phyloP scores from a whole-genome alignment of 2,329 filamentous ascomycete species.

The Epichloe festucae region DNA sequence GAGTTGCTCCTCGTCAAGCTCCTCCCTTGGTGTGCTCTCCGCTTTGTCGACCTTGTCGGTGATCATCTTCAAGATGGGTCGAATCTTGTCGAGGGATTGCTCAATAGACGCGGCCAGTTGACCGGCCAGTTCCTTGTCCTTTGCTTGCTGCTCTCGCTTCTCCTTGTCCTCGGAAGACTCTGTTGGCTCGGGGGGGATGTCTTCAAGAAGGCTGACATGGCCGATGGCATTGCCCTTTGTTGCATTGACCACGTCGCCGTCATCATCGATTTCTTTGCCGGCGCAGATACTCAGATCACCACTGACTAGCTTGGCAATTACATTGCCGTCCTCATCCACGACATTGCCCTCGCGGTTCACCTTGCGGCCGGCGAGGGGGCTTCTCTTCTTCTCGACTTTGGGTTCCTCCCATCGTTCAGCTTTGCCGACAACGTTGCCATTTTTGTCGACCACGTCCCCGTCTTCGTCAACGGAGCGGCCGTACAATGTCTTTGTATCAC shows the following conservation, averaged over 20 bases:
- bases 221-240: slow-evolving; percentile 55
- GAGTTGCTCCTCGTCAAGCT: slow-evolving; percentile 80
- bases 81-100: slow-evolving; percentile 70
- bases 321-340: slow-evolving; percentile 43
- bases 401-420: slow-evolving; percentile 48
- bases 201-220: slow-evolving; percentile 52
- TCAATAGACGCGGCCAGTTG: slow-evolving; percentile 63
- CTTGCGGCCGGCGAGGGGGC: slow-evolving; percentile 36
- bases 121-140: slow-evolving; percentile 63
- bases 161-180: slow-evolving; percentile 34
- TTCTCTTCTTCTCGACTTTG: slow-evolving; percentile 33
- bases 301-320: slow-evolving; percentile 54
- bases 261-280: slow-evolving; percentile 57
- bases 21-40: slow-evolving; percentile 69
- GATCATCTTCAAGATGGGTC: slow-evolving; percentile 78
- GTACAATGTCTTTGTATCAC: slow-evolving; percentile 58
- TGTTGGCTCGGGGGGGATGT: slow-evolving; percentile 40
- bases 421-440: slow-evolving; percentile 45
- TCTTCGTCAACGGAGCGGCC: slow-evolving; percentile 70
- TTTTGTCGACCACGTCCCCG: slow-evolving; percentile 69
- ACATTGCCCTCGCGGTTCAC: slow-evolving; percentile 49
- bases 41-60: slow-evolving; percentile 70
- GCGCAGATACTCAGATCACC: slow-evolving; percentile 52
- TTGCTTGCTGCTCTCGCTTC: slow-evolving; percentile 40
- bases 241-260: slow-evolving; percentile 59